phyloP scores from a whole-genome alignment of 495 filamentous ascomycete species.

The Podospora tetraspora region DNA sequence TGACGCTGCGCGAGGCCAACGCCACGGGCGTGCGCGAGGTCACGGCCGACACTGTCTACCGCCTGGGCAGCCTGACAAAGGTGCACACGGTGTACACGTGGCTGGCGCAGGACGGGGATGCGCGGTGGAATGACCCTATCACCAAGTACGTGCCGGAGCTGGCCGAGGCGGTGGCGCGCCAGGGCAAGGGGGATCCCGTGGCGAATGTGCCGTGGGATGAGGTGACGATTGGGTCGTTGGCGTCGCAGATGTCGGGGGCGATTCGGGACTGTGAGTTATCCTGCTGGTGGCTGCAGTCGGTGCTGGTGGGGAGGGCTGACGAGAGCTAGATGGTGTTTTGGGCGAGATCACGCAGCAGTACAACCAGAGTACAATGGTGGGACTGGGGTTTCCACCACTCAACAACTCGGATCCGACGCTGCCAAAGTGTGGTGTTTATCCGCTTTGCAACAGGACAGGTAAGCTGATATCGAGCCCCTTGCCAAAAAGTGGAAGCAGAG shows the following conservation, averaged over 20 bases:
- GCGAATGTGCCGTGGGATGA: slow-evolving; percentile 48
- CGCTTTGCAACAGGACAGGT: slow-evolving; percentile 35
- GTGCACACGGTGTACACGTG: slow-evolving; percentile 45
- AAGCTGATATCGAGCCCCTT: not conserved
- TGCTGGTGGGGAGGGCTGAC: not conserved
- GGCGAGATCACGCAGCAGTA: slow-evolving; percentile 40
- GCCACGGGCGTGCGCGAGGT: slow-evolving; percentile 36
- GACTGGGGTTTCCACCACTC: slow-evolving; percentile 39
- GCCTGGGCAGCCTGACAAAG: slow-evolving; percentile 48
- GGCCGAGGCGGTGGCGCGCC: slow-evolving; percentile 25
- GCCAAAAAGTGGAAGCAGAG: too few relatives aligned
- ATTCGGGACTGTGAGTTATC: slow-evolving; percentile 40
- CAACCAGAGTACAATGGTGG: slow-evolving; percentile 26
- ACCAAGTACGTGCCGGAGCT: slow-evolving; percentile 56
- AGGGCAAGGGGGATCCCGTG: slow-evolving; percentile 33
- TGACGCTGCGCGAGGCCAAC: slow-evolving; percentile 21
- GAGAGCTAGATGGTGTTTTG: slow-evolving; percentile 30
- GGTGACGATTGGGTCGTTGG: slow-evolving; percentile 50
- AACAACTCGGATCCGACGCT: slow-evolving; percentile 39
- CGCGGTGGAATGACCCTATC: slow-evolving; percentile 39
- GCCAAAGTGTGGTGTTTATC: slow-evolving; percentile 34
- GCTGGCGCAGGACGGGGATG: slow-evolving; percentile 40
- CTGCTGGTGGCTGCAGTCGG: not conserved
- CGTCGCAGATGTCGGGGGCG: slow-evolving; percentile 49
- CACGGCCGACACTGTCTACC: slow-evolving; percentile 45